Base-by-base conservation (phyloP, 371 early-diverging fungal species). In the Haplosporangium sp. region DNA sequence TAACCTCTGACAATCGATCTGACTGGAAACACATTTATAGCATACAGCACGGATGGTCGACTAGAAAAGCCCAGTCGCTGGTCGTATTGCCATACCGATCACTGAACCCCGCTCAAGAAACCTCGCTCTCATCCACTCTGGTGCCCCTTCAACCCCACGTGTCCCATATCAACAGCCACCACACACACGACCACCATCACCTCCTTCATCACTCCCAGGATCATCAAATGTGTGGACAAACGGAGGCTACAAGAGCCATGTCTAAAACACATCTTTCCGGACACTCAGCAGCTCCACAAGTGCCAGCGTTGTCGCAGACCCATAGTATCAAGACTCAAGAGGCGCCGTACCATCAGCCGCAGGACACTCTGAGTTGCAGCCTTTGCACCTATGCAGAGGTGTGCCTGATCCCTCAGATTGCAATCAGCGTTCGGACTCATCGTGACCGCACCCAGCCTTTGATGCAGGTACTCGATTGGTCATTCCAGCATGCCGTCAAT, bases 391-490 rank as follows among this genome's bases (percentile, higher is more conserved):
- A 73, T 20, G 47, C 74, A 7, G 74, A 73, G 12, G 14, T 74
- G 9, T 74, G 74, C 16, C 36, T 69, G 21, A 69, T 74, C 46
- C 74, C 69, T 18, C 69, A 64, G 23, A 48, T 64, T 4, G 18
- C 6, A 8, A 62, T 74, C 16, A 53, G 64, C 54, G 69, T 74
- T 5, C 50, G 65, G 12, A 69, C 65, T 1, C 61, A 61, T 10
- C 69, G 74, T 5, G 18, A 61, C 5, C 56, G 65, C 3, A 18
- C 36, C 0, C 57, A 54, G 10, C 69, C 74, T 1, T 41, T 69
- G 37, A 74, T 74, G 63, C 69, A 69, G 42, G 62, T 69, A 13
- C 45, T 74, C n/a, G 64, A 69, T 36, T 62, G 64, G 64, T 45
- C 62, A 3, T 6, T 74, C 23, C 59, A 58, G 38, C 8, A 64